phyloP scores from a whole-genome alignment of 495 filamentous ascomycete species.

The Penicillium steckii region DNA sequence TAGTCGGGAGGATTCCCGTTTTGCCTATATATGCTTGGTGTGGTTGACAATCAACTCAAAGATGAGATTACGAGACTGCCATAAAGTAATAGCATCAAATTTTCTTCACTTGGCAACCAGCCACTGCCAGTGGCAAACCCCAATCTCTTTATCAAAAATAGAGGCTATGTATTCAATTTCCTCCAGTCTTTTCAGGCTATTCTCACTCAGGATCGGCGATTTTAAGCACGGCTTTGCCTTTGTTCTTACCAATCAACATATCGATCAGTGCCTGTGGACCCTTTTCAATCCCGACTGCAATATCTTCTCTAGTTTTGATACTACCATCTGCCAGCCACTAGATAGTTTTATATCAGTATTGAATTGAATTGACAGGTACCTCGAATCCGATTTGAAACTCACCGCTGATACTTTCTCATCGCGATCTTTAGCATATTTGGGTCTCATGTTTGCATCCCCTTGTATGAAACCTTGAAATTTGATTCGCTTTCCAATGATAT shows the following conservation, averaged over 20 bases:
- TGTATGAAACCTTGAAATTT: slow-evolving; percentile 80
- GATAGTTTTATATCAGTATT: not conserved
- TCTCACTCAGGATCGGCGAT: slow-evolving; percentile 34
- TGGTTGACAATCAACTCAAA: no score
- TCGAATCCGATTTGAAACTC: not conserved
- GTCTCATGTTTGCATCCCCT: slow-evolving; percentile 62
- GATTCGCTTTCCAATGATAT: slow-evolving; percentile 55
- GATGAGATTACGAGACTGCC: no score
- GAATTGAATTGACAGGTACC: no score
- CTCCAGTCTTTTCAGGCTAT: no score
- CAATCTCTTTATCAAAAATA: no score
- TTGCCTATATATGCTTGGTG: no score
- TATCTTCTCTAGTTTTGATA: slow-evolving; percentile 66
- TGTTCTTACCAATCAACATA: slow-evolving; percentile 83
- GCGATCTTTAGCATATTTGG: slow-evolving; percentile 70
- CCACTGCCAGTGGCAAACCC: no score
- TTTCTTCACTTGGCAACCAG: no score
- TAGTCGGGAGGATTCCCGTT: not conserved
- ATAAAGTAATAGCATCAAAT: no score
- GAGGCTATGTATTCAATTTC: no score
- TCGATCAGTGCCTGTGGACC: slow-evolving; percentile 75
- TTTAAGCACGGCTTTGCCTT: slow-evolving; percentile 86
- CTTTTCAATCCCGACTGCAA: slow-evolving; percentile 84
- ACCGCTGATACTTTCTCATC: slow-evolving; percentile 65
- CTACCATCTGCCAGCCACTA: slow-evolving; percentile 83